Conservation (phyloP, 2,329 filamentous ascomycete species). For the Rhytidhysteron rufulum region DNA sequence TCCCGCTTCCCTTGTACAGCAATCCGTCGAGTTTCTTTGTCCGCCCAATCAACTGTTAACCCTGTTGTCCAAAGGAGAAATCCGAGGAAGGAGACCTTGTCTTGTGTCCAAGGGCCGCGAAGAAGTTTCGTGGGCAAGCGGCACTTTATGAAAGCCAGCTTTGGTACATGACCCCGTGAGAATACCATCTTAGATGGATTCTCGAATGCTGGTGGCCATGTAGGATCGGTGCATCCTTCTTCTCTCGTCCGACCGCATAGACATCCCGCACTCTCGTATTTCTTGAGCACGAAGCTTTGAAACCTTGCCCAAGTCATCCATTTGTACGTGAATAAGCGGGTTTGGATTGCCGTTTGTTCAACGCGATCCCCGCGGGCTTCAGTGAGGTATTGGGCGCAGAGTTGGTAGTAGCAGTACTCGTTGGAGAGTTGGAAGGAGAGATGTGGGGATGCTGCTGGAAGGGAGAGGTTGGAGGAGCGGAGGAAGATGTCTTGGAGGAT, state of each 20-base stretch:
- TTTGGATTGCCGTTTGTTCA: slow-evolving; percentile 17
- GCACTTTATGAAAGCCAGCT: slow-evolving; percentile 23
- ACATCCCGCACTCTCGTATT: slow-evolving; percentile 20
- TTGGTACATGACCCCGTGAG: slow-evolving; percentile 22
- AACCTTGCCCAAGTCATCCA: slow-evolving; percentile 35
- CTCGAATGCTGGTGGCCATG: slow-evolving; percentile 28
- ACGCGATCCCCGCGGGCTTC: slow-evolving; percentile 7
- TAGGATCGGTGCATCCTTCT: slow-evolving; percentile 23
- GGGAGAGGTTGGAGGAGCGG: slow-evolving; percentile 43
- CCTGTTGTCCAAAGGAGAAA: slow-evolving; percentile 28
- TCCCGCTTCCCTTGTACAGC: slow-evolving; percentile 17
- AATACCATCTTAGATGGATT: slow-evolving; percentile 24
- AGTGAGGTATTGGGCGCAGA: slow-evolving; percentile 23
- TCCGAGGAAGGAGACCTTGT: slow-evolving; percentile 26
- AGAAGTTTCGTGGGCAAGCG: slow-evolving; percentile 27
- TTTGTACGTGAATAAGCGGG: slow-evolving; percentile 20
- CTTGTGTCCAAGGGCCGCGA: slow-evolving; percentile 19
- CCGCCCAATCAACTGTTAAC: slow-evolving; percentile 29
- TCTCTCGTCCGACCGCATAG: slow-evolving; percentile 23
- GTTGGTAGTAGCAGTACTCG: slow-evolving; percentile 17
- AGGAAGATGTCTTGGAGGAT: slow-evolving; percentile 52
- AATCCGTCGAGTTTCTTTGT: slow-evolving; percentile 8
- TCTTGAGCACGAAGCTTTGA: slow-evolving; percentile 16
- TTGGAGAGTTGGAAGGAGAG: slow-evolving; percentile 33
- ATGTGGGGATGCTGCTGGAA: slow-evolving; percentile 39